Percentiles rank a stretch among this genome's conserved stretches.
phyloP scores from a whole-genome alignment of 225 moss, liverwort and hornwort genomes.

The Sphagnum contortum region DNA sequence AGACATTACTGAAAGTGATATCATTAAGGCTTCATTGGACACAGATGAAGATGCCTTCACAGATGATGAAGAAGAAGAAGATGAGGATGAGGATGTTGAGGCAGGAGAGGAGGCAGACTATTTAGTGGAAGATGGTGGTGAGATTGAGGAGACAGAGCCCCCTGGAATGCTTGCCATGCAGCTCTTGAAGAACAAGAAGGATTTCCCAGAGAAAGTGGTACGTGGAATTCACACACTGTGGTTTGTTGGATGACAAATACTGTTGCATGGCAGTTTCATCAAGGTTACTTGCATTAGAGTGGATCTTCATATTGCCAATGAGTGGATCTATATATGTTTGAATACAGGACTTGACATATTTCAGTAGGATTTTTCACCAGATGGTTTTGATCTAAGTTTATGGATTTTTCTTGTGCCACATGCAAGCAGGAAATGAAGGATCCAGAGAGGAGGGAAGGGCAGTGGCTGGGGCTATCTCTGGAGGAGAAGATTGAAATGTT shows the following conservation, averaged over 20 bases:
- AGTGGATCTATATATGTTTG: too few species aligned
- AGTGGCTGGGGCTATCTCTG: conserved; percentile 74
- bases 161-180: conserved; percentile 85
- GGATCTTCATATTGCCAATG: too few species aligned
- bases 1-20: conserved; percentile 28
- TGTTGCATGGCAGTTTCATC: too few species aligned
- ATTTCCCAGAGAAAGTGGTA: conserved; percentile 50
- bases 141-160: conserved; percentile 71
- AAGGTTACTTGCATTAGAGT: too few species aligned
- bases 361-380: too few species aligned
- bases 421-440: conserved; percentile 38
- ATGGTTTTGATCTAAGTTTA: too few species aligned
- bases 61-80: conserved; percentile 72
- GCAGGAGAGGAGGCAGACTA: conserved; percentile 68
- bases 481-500: conserved; percentile 81
- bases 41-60: conserved; percentile 32
- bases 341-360: too few species aligned
- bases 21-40: conserved; percentile 24
- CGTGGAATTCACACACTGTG: conserved; percentile 1
- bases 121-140: conserved; percentile 79
- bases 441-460: conserved; percentile 42
- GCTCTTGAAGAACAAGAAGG: conserved; percentile 79
- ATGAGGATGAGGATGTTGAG: conserved; percentile 72
- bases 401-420: not conserved
- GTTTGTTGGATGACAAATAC: too few species aligned